Evolutionary conservation across 768 basidiomycete species (phyloP).

Genomic region (Leccinum olivaceopallidum): DNA sequence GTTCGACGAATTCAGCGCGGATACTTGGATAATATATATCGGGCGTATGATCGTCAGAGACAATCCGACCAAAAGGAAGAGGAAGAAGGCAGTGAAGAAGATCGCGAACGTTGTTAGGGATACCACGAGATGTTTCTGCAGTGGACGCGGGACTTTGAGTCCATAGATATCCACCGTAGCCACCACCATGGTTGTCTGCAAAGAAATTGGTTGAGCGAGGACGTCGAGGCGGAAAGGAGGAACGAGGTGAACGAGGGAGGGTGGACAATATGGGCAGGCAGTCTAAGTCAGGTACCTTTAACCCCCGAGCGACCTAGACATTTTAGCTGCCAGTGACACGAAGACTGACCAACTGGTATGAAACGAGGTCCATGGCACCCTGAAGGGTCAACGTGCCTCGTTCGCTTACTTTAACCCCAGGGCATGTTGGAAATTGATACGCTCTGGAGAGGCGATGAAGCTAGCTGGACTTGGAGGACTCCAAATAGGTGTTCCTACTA

Average conservation of each 20-base stretch:
- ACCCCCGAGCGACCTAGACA: background rate
- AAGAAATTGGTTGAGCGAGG: background rate
- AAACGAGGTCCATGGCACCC: background rate
- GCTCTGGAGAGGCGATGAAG: background rate
- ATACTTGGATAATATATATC: slow-evolving; percentile 58
- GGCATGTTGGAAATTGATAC: background rate
- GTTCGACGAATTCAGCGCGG: slow-evolving; percentile 29
- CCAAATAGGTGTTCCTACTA: background rate
- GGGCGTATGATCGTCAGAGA: slow-evolving; percentile 74
- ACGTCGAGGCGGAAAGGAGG: background rate
- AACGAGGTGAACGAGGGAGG: background rate
- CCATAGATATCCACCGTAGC: slow-evolving; percentile 20
- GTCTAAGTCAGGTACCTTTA: background rate
- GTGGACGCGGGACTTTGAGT: slow-evolving; percentile 32
- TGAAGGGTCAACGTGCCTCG: slow-evolving; percentile 8
- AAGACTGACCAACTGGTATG: background rate
- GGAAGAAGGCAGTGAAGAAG: slow-evolving; percentile 63
- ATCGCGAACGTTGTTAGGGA: slow-evolving; percentile 49
- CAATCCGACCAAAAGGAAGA: slow-evolving; percentile 73
- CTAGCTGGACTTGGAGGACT: background rate
- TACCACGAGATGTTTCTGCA: slow-evolving; percentile 47
- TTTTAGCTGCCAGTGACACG: background rate
- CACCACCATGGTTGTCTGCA: slow-evolving; percentile 17
- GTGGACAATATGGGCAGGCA: background rate
- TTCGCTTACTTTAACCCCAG: background rate